phyloP scores from a whole-genome alignment of 2,329 filamentous ascomycete genomes.

The Dissoconium aciculare region DNA sequence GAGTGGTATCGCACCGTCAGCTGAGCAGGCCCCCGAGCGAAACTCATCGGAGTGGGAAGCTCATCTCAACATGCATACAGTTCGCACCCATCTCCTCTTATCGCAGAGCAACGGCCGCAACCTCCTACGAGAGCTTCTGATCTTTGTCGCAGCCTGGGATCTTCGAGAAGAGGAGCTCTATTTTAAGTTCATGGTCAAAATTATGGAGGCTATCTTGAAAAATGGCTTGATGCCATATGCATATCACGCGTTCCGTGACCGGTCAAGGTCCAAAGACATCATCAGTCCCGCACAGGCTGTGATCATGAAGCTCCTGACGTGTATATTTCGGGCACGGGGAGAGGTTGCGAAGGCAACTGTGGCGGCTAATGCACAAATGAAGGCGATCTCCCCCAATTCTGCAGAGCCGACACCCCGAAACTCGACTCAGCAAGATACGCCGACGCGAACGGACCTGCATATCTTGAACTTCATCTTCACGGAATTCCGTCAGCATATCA shows the following conservation, averaged over 20 bases:
- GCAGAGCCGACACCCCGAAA: neutral
- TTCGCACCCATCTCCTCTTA: conserved; percentile 75
- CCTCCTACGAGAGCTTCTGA: conserved; percentile 73
- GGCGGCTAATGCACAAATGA: conserved; percentile 10
- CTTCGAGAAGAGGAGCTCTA: conserved; percentile 85
- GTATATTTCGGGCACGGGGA: conserved; percentile 60
- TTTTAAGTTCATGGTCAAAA: conserved; percentile 92
- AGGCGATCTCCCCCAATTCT: conserved; percentile 4
- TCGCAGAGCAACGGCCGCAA: conserved; percentile 84
- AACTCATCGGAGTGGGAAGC: conserved; percentile 39
- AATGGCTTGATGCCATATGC: conserved; percentile 82
- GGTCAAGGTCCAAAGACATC: conserved; percentile 64
- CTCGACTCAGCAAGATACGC: conserved; percentile 13
- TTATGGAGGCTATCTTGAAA: conserved; percentile 81
- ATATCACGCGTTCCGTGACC: conserved; percentile 75
- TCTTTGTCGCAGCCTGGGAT: conserved; percentile 96
- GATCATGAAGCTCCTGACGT: conserved; percentile 75
- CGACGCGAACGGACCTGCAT: conserved; percentile 42
- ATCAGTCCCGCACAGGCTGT: conserved; percentile 91
- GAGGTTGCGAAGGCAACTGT: conserved; percentile 23
- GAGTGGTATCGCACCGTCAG: conserved; percentile 77
- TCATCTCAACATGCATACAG: conserved; percentile 68
- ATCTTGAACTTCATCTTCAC: conserved; percentile 82
- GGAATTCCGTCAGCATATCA: conserved; percentile 80
- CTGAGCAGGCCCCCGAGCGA: conserved; percentile 35